Evolutionary conservation across 2,329 filamentous ascomycete genomes (phyloP), one percentile per base, ranked within the genome.

Genomic region (Xylariaceae sp.): DNA sequence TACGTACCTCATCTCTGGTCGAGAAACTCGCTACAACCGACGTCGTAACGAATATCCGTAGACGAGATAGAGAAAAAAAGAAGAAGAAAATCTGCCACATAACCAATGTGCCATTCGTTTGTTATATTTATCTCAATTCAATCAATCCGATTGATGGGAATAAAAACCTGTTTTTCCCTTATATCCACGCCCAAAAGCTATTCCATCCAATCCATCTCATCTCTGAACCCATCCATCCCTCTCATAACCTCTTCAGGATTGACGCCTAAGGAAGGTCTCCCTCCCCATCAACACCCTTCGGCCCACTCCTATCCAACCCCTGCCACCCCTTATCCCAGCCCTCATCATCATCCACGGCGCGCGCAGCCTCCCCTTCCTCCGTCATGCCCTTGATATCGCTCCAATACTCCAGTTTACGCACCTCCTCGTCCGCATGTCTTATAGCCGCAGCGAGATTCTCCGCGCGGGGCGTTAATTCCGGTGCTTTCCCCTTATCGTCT

Each of bases 401-500:
- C 88, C 93, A 96, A 71, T 92, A 95, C 54, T 95, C 90, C 5
- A 96, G 77, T 61, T 82, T 87, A 59, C 86, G 86, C 53, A 96
- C 88, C 69, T 96, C 89, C 67, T 87, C 85, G 64, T 93, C 88
- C 1, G 90, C 91, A 52, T 89, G 87, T 62, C 86, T 80, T 10
- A 91, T 80, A 1, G 92, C 90, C 30, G 82, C 86, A 39, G 85
- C 80, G n/a, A 97, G 80, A 64, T 90, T 86, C 50, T 87, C 79
- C 55, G 86, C 84, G 57, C 84, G 80, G 57, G 72, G 70, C 53
- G 72, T 67, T 53, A 72, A 67, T 51, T 76, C 64, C 47, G 62
- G 58, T 4, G 62, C 62, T 49, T 71, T 71, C 4, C 71, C 70
- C n/a, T 72, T 67, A 30, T 30, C 23, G 5, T 30, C 23, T 30